A percentile compares a stretch with the other conserved stretches of the same genome.
These are phyloP conservation scores for Trametes sanguinea DNA, from an alignment of 768 basidiomycete genomes.

Conservation along the genomic window DNA sequence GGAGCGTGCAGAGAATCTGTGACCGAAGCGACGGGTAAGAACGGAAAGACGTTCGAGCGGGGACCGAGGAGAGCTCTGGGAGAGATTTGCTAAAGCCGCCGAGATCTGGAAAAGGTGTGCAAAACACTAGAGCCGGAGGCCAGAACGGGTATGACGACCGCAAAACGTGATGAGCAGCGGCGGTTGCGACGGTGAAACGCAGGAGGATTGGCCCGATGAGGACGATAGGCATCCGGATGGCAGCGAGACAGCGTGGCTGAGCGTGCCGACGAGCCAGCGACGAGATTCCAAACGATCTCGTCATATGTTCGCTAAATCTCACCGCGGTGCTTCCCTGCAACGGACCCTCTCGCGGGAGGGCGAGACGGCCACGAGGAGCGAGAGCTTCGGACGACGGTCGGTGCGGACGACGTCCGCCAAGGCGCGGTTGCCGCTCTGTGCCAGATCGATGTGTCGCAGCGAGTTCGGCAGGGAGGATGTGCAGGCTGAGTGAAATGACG, in stretches of 20 bases:
- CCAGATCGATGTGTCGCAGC: too few species aligned
- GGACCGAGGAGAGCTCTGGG: background rate
- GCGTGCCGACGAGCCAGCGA: background rate
- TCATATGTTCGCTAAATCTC: background rate
- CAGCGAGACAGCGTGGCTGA: too few species aligned
- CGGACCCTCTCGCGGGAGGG: conserved; percentile 1
- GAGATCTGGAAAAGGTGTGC: background rate
- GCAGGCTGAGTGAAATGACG: too few species aligned
- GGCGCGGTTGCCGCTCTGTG: too few species aligned
- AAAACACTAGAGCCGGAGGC: conserved; percentile 10
- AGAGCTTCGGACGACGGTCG: background rate
- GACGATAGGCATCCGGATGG: background rate
- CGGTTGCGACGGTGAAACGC: conserved; percentile 18
- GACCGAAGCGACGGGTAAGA: background rate
- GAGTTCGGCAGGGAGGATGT: too few species aligned
- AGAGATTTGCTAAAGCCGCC: conserved; percentile 5
- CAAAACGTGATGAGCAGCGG: conserved; percentile 16
- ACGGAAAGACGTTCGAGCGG: background rate
- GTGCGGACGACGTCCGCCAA: too few species aligned
- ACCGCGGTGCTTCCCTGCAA: background rate
- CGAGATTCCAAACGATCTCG: conserved; percentile 1
- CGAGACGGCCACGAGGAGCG: background rate
- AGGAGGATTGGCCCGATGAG: background rate
- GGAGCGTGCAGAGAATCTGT: background rate
- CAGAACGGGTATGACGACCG: conserved; percentile 13